Conservation (phyloP, 176 grass and related monocot species). For the Pontederia paniculata region DNA sequence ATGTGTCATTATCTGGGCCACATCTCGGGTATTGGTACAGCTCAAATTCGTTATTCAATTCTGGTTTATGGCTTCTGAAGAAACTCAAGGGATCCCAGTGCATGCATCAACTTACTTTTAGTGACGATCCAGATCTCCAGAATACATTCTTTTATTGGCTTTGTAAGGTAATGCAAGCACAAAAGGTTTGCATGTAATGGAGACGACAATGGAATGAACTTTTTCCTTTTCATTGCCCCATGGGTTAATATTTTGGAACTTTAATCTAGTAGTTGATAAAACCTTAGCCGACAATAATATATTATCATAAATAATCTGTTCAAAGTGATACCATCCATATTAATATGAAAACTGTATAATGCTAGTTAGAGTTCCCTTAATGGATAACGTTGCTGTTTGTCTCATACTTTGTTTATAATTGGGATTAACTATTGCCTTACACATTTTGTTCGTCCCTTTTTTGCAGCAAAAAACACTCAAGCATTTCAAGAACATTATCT, state of each 20-base stretch:
- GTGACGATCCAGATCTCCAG: slow-evolving; percentile 55
- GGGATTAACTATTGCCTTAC: background rate
- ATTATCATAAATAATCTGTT: background rate
- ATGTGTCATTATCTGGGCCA: slow-evolving; percentile 86
- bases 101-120: slow-evolving; percentile 92
- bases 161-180: slow-evolving; percentile 45
- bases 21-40: slow-evolving; percentile 92
- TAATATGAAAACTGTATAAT: background rate
- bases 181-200: slow-evolving; percentile 3
- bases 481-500: slow-evolving; percentile 72
- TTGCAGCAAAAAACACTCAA: slow-evolving; percentile 80
- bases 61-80: slow-evolving; percentile 87
- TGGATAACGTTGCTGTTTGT: no score
- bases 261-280: background rate
- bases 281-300: background rate
- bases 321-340: no score
- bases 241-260: background rate
- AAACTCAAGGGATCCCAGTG: slow-evolving; percentile 73
- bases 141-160: slow-evolving; percentile 82
- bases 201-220: background rate
- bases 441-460: slow-evolving; percentile 16
- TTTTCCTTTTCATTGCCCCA: background rate
- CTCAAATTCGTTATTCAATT: slow-evolving; percentile 86
- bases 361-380: no score
- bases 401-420: background rate